phyloP scores from a whole-genome alignment of 2,329 filamentous ascomycete genomes.

The Aspergillus piperis region DNA sequence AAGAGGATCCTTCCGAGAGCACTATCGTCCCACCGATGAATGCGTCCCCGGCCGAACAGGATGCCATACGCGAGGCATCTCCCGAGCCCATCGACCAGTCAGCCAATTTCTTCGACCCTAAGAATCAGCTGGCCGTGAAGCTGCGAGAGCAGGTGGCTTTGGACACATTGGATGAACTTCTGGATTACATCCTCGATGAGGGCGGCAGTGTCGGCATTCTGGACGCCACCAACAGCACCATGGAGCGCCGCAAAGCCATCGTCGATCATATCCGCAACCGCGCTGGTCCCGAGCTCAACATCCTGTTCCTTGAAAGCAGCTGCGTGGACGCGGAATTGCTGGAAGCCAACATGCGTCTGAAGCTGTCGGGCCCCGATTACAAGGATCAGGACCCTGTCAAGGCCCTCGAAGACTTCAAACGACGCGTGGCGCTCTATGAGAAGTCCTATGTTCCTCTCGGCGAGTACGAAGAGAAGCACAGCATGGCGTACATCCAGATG shows the following conservation, averaged over 20 bases:
- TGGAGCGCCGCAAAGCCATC: slow-evolving; percentile 78
- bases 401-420: slow-evolving; percentile 87
- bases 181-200: slow-evolving; percentile 81
- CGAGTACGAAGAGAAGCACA: slow-evolving; percentile 83
- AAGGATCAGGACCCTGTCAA: slow-evolving; percentile 85
- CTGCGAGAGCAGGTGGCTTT: slow-evolving; percentile 89
- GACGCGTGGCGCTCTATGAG: slow-evolving; percentile 88
- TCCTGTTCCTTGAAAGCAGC: slow-evolving; percentile 93
- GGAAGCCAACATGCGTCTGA: slow-evolving; percentile 95
- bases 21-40: slow-evolving; percentile 30
- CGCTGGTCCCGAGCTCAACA: slow-evolving; percentile 81
- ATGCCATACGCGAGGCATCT: slow-evolving; percentile 29
- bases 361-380: slow-evolving; percentile 94
- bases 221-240: slow-evolving; percentile 95
- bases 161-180: slow-evolving; percentile 85
- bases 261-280: slow-evolving; percentile 79
- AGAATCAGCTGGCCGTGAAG: slow-evolving; percentile 77
- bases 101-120: slow-evolving; percentile 89
- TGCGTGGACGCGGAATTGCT: slow-evolving; percentile 82
- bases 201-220: slow-evolving; percentile 92
- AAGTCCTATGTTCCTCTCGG: slow-evolving; percentile 91
- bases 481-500: slow-evolving; percentile 96
- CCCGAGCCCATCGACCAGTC: slow-evolving; percentile 75
- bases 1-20: slow-evolving; percentile 32
- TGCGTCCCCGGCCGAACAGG: slow-evolving; percentile 23